phyloP scores from a whole-genome alignment of 2,329 filamentous ascomycete genomes.

The Cladophialophora exuberans region DNA sequence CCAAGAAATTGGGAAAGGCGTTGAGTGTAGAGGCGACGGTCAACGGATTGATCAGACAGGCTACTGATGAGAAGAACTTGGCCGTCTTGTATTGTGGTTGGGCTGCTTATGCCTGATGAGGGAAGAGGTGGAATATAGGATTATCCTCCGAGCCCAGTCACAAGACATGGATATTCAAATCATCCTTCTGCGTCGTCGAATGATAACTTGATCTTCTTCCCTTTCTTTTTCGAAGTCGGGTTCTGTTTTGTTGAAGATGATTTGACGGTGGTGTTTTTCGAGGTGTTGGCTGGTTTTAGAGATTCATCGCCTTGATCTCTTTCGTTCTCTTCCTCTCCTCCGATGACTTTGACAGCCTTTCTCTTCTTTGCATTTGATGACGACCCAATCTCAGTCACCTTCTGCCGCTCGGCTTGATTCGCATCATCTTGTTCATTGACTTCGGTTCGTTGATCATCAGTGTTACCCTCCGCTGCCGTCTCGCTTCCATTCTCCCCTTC shows the following conservation, averaged over 20 bases:
- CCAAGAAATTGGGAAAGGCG: slow-evolving; percentile 93
- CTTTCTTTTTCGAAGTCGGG: slow-evolving; percentile 25
- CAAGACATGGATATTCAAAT: not conserved
- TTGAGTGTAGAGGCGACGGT: slow-evolving; percentile 93
- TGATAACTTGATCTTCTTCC: slow-evolving; percentile 35
- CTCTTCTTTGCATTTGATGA: slow-evolving; percentile 26
- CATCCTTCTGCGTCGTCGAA: slow-evolving; percentile 32
- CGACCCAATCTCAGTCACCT: slow-evolving; percentile 24
- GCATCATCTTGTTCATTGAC: not conserved
- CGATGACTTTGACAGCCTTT: slow-evolving; percentile 31
- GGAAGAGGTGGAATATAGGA: not conserved
- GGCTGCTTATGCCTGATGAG: slow-evolving; percentile 52
- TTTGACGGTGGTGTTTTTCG: slow-evolving; percentile 11
- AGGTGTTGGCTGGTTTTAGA: slow-evolving; percentile 4
- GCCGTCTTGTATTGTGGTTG: slow-evolving; percentile 81
- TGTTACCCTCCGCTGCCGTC: not conserved
- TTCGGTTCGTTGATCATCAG: not conserved
- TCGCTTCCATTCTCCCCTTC: not conserved
- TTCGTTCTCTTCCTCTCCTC: slow-evolving; percentile 18
- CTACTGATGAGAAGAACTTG: slow-evolving; percentile 88
- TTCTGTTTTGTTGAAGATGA: slow-evolving; percentile 9
- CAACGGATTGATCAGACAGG: slow-evolving; percentile 95
- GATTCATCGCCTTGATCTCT: not conserved
- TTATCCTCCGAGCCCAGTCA: not conserved
- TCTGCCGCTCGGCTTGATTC: slow-evolving; percentile 22